Conservation (phyloP, 768 basidiomycete genomes). For the Suillus brevipes region DNA sequence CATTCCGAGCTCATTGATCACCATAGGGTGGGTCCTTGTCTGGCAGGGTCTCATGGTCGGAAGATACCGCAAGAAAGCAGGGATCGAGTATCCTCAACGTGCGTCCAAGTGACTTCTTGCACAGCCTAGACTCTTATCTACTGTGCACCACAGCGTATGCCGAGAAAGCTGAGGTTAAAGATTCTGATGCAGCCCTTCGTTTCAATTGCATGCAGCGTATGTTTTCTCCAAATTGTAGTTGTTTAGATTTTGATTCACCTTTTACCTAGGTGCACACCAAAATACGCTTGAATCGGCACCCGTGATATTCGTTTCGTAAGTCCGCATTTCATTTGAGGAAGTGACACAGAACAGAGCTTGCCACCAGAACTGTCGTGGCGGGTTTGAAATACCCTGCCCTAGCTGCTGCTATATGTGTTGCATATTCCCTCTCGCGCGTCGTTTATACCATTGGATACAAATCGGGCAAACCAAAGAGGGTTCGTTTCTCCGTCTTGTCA, state of each 20-base stretch:
- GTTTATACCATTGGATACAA: constrained; percentile 49
- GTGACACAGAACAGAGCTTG: constrained; percentile 4
- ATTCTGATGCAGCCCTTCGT: constrained; percentile 47
- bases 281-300: constrained; percentile 52
- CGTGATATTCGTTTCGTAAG: constrained; percentile 44
- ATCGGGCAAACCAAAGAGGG: constrained; percentile 43
- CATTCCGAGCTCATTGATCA: constrained; percentile 55
- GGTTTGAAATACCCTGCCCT: constrained; percentile 41
- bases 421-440: constrained; percentile 41
- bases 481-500: constrained; percentile 19
- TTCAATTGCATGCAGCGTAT: constrained; percentile 78
- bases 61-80: constrained; percentile 48
- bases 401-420: constrained; percentile 43
- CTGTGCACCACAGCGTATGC: constrained; percentile 56
- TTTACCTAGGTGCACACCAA: constrained; percentile 60
- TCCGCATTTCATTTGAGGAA: not conserved
- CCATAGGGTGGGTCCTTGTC: constrained; percentile 49
- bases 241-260: not conserved
- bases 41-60: constrained; percentile 51
- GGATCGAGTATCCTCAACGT: constrained; percentile 71
- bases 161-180: constrained; percentile 57
- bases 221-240: constrained; percentile 18
- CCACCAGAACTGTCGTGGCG: constrained; percentile 40
- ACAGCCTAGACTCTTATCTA: not conserved
- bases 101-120: constrained; percentile 19